Evolutionary conservation across 148 eudicot species (phyloP), one percentile per base, ranked within the genome.

Genomic region (Vaccinium corymbosum): DNA sequence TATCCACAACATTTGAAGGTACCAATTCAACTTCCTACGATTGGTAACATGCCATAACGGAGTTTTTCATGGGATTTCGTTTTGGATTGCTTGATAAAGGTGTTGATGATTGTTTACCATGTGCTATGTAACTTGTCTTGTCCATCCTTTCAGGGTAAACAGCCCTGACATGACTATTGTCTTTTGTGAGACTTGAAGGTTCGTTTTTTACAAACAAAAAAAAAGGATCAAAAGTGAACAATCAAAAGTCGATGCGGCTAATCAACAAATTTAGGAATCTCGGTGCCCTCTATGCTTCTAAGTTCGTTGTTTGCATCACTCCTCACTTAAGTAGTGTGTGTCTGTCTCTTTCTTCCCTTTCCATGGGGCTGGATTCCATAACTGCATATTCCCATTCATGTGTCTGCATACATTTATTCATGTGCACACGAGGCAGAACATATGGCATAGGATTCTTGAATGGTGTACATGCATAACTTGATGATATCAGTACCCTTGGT

Each of bases 221-320:
- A 32, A 35, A 32, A n/a, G 7, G 20, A 73, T 16, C 17, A 2
- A 73, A 19, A 38, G 59, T 15, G 59, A 6, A 73, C 19, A 25
- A 66, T 73, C 38, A 15, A 29, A 73, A 15, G 51, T 38, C 9
- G 17, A 73, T 35, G 25, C 7, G 1, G 76, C 76, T 13, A 50
- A 73, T 16, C 76, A 73, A 73, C 38, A 73, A 38, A 16, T 72
- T 72, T 73, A 38, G 50, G 72, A 66, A 66, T 66, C 72, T 66
- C 35, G 25, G 49, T 35, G 22, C 76, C 76, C 3, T 73, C 76
- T 16, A 17, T 19, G 20, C 11, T 16, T 73, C 7, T 35, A 7
- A 5, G 46, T 7, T 29, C 7, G 19, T 29, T 19, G 16, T 73
- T 17, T 38, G n/a, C 46, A 19, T 73, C 11, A 3, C n/a, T 73